phyloP scores from a whole-genome alignment of 1,284 basidiomycete species.

The Ganoderma lucidum region DNA sequence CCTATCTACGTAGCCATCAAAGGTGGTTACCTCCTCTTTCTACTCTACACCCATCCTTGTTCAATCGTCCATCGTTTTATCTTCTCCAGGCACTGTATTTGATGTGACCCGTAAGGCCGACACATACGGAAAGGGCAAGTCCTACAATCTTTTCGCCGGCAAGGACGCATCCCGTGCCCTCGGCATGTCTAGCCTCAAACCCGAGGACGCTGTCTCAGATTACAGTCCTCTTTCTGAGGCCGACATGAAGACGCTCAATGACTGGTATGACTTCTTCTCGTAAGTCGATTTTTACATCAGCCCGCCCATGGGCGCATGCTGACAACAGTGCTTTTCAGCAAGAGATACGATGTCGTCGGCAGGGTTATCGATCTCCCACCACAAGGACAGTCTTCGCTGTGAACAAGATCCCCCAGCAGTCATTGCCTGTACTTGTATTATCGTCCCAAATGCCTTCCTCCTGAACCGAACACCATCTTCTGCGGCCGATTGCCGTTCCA shows the following conservation, averaged over 20 bases:
- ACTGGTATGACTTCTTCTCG: conserved; percentile 88
- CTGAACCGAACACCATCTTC: not conserved
- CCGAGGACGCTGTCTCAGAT: conserved; percentile 90
- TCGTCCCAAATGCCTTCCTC: not conserved
- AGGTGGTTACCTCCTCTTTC: conserved; percentile 53
- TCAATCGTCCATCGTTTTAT: not conserved
- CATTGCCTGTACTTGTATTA: not conserved
- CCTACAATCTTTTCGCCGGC: conserved; percentile 84
- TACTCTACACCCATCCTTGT: not conserved
- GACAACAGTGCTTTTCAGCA: conserved; percentile 47
- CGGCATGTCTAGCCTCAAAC: conserved; percentile 87
- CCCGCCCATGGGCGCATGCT: not conserved
- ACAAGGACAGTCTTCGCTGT: conserved; percentile 10
- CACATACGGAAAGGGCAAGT: conserved; percentile 79
- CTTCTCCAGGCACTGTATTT: conserved; percentile 74
- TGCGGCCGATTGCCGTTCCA: not conserved
- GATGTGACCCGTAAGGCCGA: conserved; percentile 86
- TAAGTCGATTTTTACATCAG: conserved; percentile 50
- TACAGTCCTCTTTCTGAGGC: conserved; percentile 81
- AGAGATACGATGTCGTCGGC: conserved; percentile 88
- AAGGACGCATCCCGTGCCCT: conserved; percentile 90
- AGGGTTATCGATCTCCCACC: conserved; percentile 58
- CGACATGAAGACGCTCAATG: conserved; percentile 87
- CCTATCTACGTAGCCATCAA: conserved; percentile 93
- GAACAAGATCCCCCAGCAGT: not conserved